Percentiles rank a stretch among this genome's conserved stretches.
Conservation (phyloP, 2,329 filamentous ascomycete species). For the Alternaria atra region DNA sequence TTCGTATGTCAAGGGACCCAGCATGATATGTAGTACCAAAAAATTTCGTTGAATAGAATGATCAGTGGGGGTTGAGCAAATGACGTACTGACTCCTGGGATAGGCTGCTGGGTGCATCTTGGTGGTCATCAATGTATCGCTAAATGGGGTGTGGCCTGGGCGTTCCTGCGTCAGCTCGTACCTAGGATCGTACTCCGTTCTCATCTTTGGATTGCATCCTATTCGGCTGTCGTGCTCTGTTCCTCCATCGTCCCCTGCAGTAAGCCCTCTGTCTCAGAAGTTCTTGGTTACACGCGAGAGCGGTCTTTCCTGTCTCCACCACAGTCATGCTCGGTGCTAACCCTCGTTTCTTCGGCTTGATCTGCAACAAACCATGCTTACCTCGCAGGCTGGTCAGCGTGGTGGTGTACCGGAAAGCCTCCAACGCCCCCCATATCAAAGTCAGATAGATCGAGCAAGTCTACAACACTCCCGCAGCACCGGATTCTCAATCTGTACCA, state of each 20-base stretch:
- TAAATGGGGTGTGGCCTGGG: conserved; percentile 40
- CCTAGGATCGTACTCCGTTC: conserved; percentile 34
- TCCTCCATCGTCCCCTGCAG: conserved; percentile 37
- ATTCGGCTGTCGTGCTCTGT: conserved; percentile 37
- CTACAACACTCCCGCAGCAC: conserved; percentile 45
- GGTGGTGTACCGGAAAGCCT: conserved; percentile 41
- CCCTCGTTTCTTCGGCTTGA: conserved; percentile 37
- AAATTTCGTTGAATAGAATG: no score
- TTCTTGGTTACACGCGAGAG: conserved; percentile 47
- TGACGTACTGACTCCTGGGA: conserved; percentile 21
- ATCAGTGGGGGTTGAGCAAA: no score
- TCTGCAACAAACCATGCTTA: conserved; percentile 49
- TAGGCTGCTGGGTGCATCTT: conserved; percentile 13
- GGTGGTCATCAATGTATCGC: conserved; percentile 14
- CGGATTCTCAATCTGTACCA: conserved; percentile 27
- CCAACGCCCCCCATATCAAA: conserved; percentile 40
- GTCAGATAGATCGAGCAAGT: conserved; percentile 34
- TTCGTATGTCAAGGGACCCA: no score
- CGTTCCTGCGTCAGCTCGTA: conserved; percentile 40
- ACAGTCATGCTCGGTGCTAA: conserved; percentile 44
- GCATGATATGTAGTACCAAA: no score
- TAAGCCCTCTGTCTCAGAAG: conserved; percentile 45
- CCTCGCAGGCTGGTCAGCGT: conserved; percentile 39
- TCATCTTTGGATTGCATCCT: conserved; percentile 40
- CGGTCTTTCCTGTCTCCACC: conserved; percentile 43